Evolutionary conservation across 2,329 filamentous ascomycete genomes (phyloP), one percentile per base, ranked within the genome.

Genomic region (Clonostachys byssicola): DNA sequence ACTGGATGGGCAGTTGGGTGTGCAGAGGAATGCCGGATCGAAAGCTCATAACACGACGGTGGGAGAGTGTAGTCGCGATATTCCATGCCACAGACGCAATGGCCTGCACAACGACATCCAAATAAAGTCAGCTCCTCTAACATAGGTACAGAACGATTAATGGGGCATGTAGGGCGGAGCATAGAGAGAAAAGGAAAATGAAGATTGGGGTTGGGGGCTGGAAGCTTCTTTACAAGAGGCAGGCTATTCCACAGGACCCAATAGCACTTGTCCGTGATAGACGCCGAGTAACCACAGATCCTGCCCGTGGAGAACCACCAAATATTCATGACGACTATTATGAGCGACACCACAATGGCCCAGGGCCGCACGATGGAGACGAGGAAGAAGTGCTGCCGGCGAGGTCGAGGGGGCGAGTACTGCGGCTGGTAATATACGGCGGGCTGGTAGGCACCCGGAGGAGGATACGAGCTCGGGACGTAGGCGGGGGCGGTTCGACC

Each of bases 301-400:
- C 51, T 48, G 4, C 52, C 48, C 12, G 50, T 45, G 12, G 56
- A 41, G 43, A 56, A 58, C 58, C 58, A 60, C 58, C 58, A 75
- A 10, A 83, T 51, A 12, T 75, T 58, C 14, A 75, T 54, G 30
- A 66, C 47, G 43, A 77, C 64, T 30, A 68, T 66, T 12, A 66
- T 47, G 7, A 65, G 67, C 2, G 62, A 47, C 12, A 57, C 49
- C 14, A 60, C 46, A 46, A 60, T 48, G 42, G 47, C 42, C 47
- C 42, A 48, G 9, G 47, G 47, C n/a, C 47, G 42, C 20, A 39
- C 33, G 47, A 48, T 45, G 47, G 17, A 35, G 33, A 38, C 16
- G 43, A 45, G 43, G 34, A 45, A 45, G 30, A 16, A 34, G 17
- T 36, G 13, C 16, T 34, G 43, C 43, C 17, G 43, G 17, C 40